A percentile compares a stretch with the other conserved stretches of the same genome.
These are phyloP conservation scores for Aspergillus cristatus DNA, from an alignment of 495 filamentous ascomycete genomes.

Conservation along the genomic window DNA sequence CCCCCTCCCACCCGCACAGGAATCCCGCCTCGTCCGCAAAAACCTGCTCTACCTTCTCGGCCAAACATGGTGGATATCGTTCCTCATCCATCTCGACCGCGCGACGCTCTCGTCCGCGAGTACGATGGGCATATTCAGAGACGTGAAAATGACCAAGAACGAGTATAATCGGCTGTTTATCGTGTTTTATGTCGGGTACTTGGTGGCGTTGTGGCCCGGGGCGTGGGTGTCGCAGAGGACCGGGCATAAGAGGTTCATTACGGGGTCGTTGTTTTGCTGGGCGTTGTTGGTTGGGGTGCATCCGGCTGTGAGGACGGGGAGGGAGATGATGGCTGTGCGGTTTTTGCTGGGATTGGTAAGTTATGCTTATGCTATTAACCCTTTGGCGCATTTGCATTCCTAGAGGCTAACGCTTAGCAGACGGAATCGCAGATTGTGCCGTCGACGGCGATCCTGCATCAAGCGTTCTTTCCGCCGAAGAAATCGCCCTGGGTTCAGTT, in stretches of 20 bases:
- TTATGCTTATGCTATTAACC: not conserved
- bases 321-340: conserved; percentile 5
- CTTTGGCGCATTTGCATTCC: too few species aligned
- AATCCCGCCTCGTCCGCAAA: conserved; percentile 3
- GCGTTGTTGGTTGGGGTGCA: conserved; percentile 2
- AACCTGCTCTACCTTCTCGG: conserved; percentile 3
- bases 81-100: conserved; percentile 6
- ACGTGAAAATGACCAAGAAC: conserved; percentile 5
- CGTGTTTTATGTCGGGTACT: conserved; percentile 5
- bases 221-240: conserved; percentile 3
- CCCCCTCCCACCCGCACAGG: not conserved
- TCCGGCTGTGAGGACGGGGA: conserved; percentile 3
- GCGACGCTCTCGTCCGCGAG: conserved; percentile 5
- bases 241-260: conserved; percentile 5
- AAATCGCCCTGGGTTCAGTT: conserved; percentile 5
- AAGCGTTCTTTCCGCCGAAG: conserved; percentile 4
- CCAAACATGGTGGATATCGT: conserved; percentile 8
- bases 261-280: conserved; percentile 3
- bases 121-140: conserved; percentile 6
- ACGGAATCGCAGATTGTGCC: conserved; percentile 3
- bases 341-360: conserved; percentile 5
- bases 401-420: not conserved
- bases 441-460: conserved; percentile 3
- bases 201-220: conserved; percentile 5
- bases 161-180: conserved; percentile 7